Conservation (phyloP, 2,329 filamentous ascomycete species). For the Septoria petroselini region DNA sequence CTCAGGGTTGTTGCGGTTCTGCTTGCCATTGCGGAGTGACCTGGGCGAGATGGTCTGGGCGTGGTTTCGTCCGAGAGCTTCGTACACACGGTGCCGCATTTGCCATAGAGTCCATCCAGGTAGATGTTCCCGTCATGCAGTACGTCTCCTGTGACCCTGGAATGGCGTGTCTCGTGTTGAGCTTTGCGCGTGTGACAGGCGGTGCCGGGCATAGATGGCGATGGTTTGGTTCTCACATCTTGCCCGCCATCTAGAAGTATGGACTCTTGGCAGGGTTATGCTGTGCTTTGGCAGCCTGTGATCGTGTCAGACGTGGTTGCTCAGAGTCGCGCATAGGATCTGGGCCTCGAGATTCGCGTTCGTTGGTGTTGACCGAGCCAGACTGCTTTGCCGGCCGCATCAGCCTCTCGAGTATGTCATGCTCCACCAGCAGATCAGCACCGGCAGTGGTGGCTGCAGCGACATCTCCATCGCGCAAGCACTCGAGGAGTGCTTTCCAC, state of each 20-base stretch:
- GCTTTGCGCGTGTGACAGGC: no score
- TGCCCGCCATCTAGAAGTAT: slow-evolving; percentile 1
- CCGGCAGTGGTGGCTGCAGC: background rate
- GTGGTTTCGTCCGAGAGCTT: slow-evolving; percentile 1
- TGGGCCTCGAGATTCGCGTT: no score
- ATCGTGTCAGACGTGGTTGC: no score
- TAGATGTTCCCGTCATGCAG: background rate
- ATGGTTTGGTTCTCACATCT: no score
- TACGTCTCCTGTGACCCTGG: background rate
- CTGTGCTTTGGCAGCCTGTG: background rate
- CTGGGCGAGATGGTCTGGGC: background rate
- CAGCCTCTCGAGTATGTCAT: slow-evolving; percentile 2
- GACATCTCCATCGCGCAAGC: background rate
- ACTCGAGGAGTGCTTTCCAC: background rate
- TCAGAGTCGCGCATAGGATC: no score
- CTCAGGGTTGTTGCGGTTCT: background rate
- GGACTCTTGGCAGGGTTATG: background rate
- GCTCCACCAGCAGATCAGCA: background rate
- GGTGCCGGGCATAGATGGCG: no score
- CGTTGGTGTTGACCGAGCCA: no score
- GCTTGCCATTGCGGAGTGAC: background rate
- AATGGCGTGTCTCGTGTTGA: no score
- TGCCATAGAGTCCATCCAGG: background rate
- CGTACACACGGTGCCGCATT: background rate
- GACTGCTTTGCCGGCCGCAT: background rate